Evolutionary conservation across 179 eudicot species (phyloP).

Genomic region (Dionaea muscipula): DNA sequence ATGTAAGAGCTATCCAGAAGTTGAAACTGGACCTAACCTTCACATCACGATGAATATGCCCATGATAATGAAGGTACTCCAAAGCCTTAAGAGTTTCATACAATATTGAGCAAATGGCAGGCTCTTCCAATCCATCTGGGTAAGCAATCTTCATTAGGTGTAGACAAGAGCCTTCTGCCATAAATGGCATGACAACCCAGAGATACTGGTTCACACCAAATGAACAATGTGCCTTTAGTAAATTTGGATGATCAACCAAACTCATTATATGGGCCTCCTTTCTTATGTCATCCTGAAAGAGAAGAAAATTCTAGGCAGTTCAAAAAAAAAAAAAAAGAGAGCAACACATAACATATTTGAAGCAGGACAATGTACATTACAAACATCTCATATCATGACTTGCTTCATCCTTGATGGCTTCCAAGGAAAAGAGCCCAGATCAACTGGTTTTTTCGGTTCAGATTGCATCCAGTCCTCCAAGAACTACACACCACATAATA

Average conservation of each 20-base stretch:
- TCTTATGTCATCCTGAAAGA: constrained; percentile 81
- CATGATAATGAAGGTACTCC: constrained; percentile 88
- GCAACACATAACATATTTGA: too few species aligned
- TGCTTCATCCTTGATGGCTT: too few species aligned
- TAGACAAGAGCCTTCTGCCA: constrained; percentile 96
- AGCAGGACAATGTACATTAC: too few species aligned
- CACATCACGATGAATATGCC: constrained; percentile 96
- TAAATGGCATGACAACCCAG: constrained; percentile 98
- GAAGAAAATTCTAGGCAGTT: too few species aligned
- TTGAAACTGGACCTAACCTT: constrained; percentile 36
- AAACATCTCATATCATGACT: too few species aligned
- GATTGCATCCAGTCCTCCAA: too few species aligned
- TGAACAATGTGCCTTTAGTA: constrained; percentile 73
- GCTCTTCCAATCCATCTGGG: constrained; percentile 95
- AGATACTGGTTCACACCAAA: constrained; percentile 78
- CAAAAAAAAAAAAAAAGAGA: too few species aligned
- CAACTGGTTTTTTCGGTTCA: too few species aligned
- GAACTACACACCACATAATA: too few species aligned
- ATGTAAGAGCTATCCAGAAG: not conserved
- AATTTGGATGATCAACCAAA: constrained; percentile 87
- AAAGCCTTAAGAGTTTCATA: constrained; percentile 87
- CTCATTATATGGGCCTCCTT: constrained; percentile 96
- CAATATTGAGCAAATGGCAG: constrained; percentile 63
- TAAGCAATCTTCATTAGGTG: constrained; percentile 87
- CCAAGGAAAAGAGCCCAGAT: too few species aligned